phyloP scores from a whole-genome alignment of 2,329 filamentous ascomycete genomes.

The Ophiostoma populinum region DNA sequence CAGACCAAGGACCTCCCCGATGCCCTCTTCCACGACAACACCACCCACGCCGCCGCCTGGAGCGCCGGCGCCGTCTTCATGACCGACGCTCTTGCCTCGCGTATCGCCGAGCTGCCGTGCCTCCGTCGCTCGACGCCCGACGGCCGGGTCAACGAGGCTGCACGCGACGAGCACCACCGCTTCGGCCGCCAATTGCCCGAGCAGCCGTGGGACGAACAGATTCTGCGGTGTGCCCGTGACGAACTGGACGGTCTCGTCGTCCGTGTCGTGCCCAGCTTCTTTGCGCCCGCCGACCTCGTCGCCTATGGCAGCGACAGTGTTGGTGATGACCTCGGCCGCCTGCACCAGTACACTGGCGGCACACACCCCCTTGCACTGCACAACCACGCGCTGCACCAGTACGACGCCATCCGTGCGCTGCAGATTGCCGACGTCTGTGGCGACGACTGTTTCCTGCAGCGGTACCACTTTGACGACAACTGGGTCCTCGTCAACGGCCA shows the following conservation, averaged over 20 bases:
- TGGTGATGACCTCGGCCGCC: constrained; percentile 10
- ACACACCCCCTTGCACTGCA: constrained; percentile 24
- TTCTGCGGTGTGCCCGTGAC: constrained; percentile 23
- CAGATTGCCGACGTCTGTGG: constrained; percentile 25
- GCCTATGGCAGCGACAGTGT: constrained; percentile 13
- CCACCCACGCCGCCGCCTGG: neutral
- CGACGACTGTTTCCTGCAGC: constrained; percentile 29
- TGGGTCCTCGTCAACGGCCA: constrained; percentile 32
- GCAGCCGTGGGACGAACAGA: constrained; percentile 22
- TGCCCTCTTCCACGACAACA: neutral
- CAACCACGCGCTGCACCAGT: constrained; percentile 21
- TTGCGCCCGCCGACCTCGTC: constrained; percentile 20
- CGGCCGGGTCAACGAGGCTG: constrained; percentile 4
- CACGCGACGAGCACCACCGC: constrained; percentile 1
- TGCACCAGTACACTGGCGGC: constrained; percentile 20
- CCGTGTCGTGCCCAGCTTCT: constrained; percentile 26
- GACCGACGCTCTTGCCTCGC: constrained; percentile 19
- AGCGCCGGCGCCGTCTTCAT: constrained; percentile 29
- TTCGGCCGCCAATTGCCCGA: constrained; percentile 11
- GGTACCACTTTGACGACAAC: constrained; percentile 26
- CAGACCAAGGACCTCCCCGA: neutral
- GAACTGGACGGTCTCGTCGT: constrained; percentile 19
- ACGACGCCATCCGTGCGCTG: constrained; percentile 25
- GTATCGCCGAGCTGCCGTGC: constrained; percentile 22
- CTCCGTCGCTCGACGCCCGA: constrained; percentile 11